Evolutionary conservation across 164 flowering plant species (phyloP), one percentile per base, ranked within the genome.

Genomic region (Protea cynaroides): DNA sequence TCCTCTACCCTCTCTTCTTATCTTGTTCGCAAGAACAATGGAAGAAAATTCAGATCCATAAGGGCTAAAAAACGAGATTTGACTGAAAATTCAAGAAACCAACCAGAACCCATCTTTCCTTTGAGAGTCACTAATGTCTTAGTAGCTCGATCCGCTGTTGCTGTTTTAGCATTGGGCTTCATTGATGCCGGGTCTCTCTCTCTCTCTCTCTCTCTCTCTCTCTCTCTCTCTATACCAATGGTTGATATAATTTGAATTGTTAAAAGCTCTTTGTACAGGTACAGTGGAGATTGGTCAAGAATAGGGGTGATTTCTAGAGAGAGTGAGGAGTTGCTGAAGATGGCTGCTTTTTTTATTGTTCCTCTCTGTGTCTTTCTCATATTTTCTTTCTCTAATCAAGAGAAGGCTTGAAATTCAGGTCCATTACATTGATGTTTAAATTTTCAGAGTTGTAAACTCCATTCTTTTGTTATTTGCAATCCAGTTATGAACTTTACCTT

Each of bases 201-300:
- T 40, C 21, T 40, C 36, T 56, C 22, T 56, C 53, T 57, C 59
- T 68, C 62, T 7, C 50, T 54, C 37, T 47, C 38, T 60, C 38
- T 17, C 25, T 22, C 24, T 29, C 34, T 29, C 7, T 37, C 8
- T 55, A 25, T 22, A 47, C 55, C 21, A 52, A 7, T 49, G 43
- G 19, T 19, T 21, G 43, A 24, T 23, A 3, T 37, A 8, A 22
- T 4, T 7, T 40, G 44, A 53, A 6, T 50, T 29, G 21, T 21
- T 22, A 29, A 51, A 23, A 6, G 22, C 25, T 19, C 29, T 47
- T 59, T 67, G 15, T 71, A 38, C 79, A 93, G 97, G 74, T 89
- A 90, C 63, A 87, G 97, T 72, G 96, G 94, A 56, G 97, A 90
- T 69, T 89, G 97, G 97, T 88, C 97, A 54, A 83, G 97, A 66